Base-by-base conservation (phyloP, 148 eudicot genomes). In the Nepenthes mirabilis region DNA sequence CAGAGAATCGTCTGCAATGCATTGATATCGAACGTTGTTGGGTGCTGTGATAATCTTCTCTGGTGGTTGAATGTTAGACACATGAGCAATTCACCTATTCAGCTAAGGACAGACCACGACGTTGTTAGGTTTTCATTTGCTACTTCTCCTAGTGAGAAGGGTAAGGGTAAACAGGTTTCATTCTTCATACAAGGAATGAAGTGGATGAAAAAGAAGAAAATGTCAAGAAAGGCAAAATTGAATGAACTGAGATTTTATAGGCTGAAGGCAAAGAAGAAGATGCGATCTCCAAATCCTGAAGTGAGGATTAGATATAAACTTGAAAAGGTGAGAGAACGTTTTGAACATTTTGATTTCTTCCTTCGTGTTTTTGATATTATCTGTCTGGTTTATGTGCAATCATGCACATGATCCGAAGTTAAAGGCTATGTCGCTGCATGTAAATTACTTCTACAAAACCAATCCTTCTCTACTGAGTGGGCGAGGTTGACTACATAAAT, bases 221-320 rank as follows among this genome's bases (percentile, higher is more conserved):
- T 69, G 67, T 82, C 98, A 12, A 86, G 71, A 65, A 93, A 84
- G 78, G 67, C 80, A 9, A 86, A 83, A 62, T 43, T 84, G 56
- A 93, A 93, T 69, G 96, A 93, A 61, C 82, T 93, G 13, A 83
- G 84, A 70, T 77, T 88, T 59, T 93, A 78, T 61, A 80, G 99
- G 23, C 65, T 93, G 68, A 88, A 82, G 80, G 96, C 96, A 10
- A 88, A 79, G 81, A 88, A 84, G 80, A 88, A 86, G 93, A 75
- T 93, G 85, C 84, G 75, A 52, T 93, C 99, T 55, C 86, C 91
- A 1, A 84, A 88, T 73, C 99, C 99, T 57, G 91, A 80, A 80
- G 89, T 93, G 74, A 77, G 96, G 74, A 86, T 93, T 55, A 70
- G 84, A 65, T 93, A 93, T 76, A 88, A 84, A 71, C 95, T 93